These are phyloP conservation scores for Capsella bursapastoris DNA, from an alignment of 345 rosid species.

Conservation along the genomic window DNA sequence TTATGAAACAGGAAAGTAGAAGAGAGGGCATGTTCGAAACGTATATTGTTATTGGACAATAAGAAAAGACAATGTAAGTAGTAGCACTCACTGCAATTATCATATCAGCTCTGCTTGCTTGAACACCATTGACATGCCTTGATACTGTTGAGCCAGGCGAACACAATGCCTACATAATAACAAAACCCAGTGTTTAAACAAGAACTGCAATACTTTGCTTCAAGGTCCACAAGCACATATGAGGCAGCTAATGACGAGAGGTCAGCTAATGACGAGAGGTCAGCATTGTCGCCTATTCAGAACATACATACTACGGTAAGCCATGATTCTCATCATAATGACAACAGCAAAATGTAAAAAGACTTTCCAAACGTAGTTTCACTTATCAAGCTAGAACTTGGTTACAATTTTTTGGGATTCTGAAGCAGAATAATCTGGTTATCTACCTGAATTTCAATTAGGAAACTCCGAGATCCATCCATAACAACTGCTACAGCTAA, in stretches of 20 bases:
- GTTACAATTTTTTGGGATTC: not conserved
- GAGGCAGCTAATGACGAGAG: conserved; percentile 3
- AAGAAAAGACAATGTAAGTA: conserved; percentile 5
- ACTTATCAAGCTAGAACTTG: conserved; percentile 1
- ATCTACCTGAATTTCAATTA: conserved; percentile 83
- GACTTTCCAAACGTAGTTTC: conserved; percentile 27
- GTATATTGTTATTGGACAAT: conserved; percentile 1
- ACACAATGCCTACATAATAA: conserved; percentile 71
- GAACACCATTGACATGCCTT: conserved; percentile 83
- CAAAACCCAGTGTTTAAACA: conserved; percentile 14
- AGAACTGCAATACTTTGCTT: conserved; percentile 16
- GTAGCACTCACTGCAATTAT: conserved; percentile 73
- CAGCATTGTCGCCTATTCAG: conserved; percentile 13
- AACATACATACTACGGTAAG: conserved; percentile 10
- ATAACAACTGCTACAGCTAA: conserved; percentile 86
- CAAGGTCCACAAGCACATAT: not conserved
- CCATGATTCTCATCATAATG: conserved; percentile 21
- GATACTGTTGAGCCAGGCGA: conserved; percentile 65
- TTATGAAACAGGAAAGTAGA: not conserved
- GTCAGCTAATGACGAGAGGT: conserved; percentile 11
- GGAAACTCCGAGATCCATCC: conserved; percentile 92
- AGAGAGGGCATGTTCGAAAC: conserved; percentile 1
- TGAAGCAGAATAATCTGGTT: conserved; percentile 15
- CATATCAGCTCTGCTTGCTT: conserved; percentile 87
- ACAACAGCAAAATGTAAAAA: not conserved